A percentile compares a stretch with the other conserved stretches of the same genome.
Evolutionary conservation across 164 flowering plant species (phyloP).

Genomic region (Hamamelis virginiana): DNA sequence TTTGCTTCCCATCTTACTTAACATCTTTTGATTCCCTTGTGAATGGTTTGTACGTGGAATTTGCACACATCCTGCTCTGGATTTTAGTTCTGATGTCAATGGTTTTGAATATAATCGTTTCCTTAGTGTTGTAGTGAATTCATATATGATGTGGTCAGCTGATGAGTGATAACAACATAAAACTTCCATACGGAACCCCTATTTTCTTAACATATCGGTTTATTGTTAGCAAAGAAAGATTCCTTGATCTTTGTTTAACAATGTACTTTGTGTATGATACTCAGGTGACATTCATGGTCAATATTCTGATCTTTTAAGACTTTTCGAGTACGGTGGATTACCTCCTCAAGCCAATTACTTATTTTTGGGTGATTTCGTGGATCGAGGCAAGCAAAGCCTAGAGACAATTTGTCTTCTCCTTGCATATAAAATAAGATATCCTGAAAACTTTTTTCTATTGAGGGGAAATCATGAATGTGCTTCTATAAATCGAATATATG

Average conservation of each 20-base stretch:
- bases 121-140: no score
- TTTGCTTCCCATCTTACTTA: no score
- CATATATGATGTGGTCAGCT: no score
- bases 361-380: slow-evolving; percentile 58
- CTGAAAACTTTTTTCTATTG: slow-evolving; percentile 51
- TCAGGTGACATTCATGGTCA: slow-evolving; percentile 63
- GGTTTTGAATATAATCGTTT: no score
- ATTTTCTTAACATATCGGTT: not conserved
- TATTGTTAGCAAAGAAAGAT: not conserved
- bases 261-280: not conserved
- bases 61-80: no score
- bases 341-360: slow-evolving; percentile 55
- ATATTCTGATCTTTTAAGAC: slow-evolving; percentile 54
- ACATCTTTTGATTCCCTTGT: no score
- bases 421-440: slow-evolving; percentile 47
- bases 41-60: no score
- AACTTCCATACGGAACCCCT: no score
- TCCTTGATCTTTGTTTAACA: not conserved
- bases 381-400: slow-evolving; percentile 54
- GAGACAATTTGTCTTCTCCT: slow-evolving; percentile 60
- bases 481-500: slow-evolving; percentile 54
- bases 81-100: no score
- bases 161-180: no score
- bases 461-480: slow-evolving; percentile 63
- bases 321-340: slow-evolving; percentile 54